Base-by-base conservation (phyloP, 1,284 basidiomycete genomes). In the Ustilago bromivora region DNA sequence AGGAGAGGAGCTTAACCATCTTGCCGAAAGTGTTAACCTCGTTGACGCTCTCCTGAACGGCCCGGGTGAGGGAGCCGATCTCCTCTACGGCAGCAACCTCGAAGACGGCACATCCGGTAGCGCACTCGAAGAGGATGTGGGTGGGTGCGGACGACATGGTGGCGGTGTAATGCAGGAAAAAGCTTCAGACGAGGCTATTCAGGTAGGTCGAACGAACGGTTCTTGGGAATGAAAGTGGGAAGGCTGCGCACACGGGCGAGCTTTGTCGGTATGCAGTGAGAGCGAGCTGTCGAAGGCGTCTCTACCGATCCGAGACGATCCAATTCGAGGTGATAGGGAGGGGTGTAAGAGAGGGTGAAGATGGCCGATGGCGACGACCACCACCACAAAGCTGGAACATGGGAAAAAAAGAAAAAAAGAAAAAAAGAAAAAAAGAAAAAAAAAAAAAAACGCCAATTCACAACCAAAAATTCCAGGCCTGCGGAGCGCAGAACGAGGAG, bases 91-190 rank as follows among this genome's bases (percentile, higher is more conserved):
- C 91, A 78, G 93, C 92, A 81, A 93, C 92, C 86, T 95, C 91
- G 88, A 98, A 98, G 76, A 99, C 89, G 66, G 94, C 95, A 90
- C 96, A 97, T 73, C 96, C 96, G 38, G 95, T 95, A 70, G 96
- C 92, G 49, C 93, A 92, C 89, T 99, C 96, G 88, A 96, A 97
- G 69, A 99, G 91, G 78, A 94, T 90, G 88, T 99, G 95, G 35
- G 86, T 86, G 12, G 85, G 85, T 55, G 84, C 83, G 57, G 77
- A 74, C 61, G 84, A 82, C 84, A 85, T 86, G 66, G 36, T 78
- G 73, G 62, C 56, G 49, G 8, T 36, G 17, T 38, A 5, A 34
- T 32, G 47, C 23, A 4, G 49, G 55, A 40, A 51, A 51, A 19
- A 65, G 62, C 62, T 57, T 31, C 12, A 40, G 15, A 28, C 3